Evolutionary conservation across 2,329 filamentous ascomycete species (phyloP), one percentile per base, ranked within the genome.

Genomic region (Pestalotiopsis sp.): DNA sequence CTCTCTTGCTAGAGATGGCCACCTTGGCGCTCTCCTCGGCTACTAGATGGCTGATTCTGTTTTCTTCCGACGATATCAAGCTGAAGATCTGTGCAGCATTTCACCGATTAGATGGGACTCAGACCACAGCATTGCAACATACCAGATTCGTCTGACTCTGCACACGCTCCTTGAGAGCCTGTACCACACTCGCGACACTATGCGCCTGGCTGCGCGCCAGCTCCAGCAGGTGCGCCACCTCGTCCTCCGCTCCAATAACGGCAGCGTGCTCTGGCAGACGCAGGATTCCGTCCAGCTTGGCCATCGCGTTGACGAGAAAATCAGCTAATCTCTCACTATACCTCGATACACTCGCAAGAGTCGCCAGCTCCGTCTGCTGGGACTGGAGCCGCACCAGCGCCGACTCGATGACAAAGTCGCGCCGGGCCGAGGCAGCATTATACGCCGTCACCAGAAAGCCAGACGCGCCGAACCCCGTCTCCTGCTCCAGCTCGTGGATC

Each of bases 1-100:
- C 88, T 13, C 88, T 83, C 77, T 89, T 90, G 74, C 86, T 87
- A 12, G 86, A 86, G 73, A 89, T 85, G 3, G 87, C 87, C 5
- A 64, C 59, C 11, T 68, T 68, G 66, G 66, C 60, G 45, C 52
- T 64, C 27, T 64, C 49, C n/a, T 68, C 60, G 5, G 45, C 66
- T 9, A 68, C 61, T 2, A 41, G 36, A 1, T 49, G 66, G 36
- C 60, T 64, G 13, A 64, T 64, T 36, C 52, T 27, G 20, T 68
- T 64, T 60, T 68, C 60, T n/a, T 68, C 45, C 27, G 60, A 68
- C 20, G 66, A 68, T n/a, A 68, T 65, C 59, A 65, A 23, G 14
- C 38, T 68, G 20, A 68, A 64, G 4, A 68, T 64, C 60, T 68
- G 4, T 38, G 4, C 61, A 27, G 4, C 38, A 23, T 64, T 25